Conservation (phyloP, 2,329 filamentous ascomycete genomes). For the Harringtonia lauricola region DNA sequence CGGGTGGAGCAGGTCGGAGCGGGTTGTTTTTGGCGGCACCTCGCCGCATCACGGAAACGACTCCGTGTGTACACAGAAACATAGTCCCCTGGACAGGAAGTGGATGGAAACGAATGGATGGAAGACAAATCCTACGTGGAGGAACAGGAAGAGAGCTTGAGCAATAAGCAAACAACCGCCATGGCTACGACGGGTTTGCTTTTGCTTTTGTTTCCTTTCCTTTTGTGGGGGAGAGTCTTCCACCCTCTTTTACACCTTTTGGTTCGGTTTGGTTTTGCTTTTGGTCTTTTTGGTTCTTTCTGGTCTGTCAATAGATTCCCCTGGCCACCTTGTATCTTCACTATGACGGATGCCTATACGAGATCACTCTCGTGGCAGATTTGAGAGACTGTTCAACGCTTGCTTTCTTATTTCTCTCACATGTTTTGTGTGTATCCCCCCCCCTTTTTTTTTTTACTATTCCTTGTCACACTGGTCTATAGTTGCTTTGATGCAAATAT, state of each 20-base stretch:
- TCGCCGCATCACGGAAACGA: slow-evolving; percentile 5
- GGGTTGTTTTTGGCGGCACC: background rate
- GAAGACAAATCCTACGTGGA: slow-evolving; percentile 1
- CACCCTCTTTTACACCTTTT: background rate
- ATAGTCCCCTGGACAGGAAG: background rate
- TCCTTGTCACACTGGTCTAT: background rate
- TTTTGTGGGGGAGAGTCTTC: too few relatives aligned
- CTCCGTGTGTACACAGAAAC: slow-evolving; percentile 2
- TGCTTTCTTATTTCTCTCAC: background rate
- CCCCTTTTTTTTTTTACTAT: background rate
- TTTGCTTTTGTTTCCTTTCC: background rate
- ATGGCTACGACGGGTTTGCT: background rate
- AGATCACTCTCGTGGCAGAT: slow-evolving; percentile 8
- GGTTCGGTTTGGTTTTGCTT: background rate
- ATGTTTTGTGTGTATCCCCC: background rate
- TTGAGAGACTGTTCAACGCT: slow-evolving; percentile 5
- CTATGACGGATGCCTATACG: slow-evolving; percentile 1
- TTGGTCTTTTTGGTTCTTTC: background rate
- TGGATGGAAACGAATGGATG: slow-evolving; percentile 1
- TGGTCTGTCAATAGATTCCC: slow-evolving; percentile 10
- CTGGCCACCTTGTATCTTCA: slow-evolving; percentile 6
- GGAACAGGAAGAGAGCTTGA: background rate
- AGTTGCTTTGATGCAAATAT: background rate
- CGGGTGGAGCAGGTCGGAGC: background rate
- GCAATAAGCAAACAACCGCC: slow-evolving; percentile 2